These are phyloP conservation scores for Crepidotus sp. DNA, from an alignment of 1,284 basidiomycete species.

Conservation along the genomic window DNA sequence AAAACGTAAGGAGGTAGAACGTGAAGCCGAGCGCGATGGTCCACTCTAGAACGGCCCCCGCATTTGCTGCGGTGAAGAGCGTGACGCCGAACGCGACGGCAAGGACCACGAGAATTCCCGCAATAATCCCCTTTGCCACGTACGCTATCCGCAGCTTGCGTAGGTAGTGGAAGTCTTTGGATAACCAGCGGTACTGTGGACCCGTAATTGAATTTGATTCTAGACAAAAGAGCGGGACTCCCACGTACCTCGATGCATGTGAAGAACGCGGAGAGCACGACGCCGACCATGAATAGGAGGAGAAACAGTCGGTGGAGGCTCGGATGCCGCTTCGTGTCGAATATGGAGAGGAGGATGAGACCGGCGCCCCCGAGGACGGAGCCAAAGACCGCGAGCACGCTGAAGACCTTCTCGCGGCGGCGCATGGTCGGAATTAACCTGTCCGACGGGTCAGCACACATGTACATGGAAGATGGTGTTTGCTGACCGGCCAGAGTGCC, in stretches of 20 bases:
- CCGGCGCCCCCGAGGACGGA: conserved; percentile 50
- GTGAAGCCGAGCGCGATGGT: conserved; percentile 62
- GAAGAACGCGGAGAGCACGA: conserved; percentile 61
- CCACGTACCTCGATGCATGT: conserved; percentile 55
- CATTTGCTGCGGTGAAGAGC: conserved; percentile 36
- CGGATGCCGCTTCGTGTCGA: conserved; percentile 51
- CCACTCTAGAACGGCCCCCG: conserved; percentile 64
- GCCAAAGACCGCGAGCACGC: conserved; percentile 47
- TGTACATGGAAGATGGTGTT: not conserved
- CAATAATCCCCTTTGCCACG: conserved; percentile 51
- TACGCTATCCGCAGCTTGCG: conserved; percentile 49
- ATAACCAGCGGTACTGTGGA: conserved; percentile 62
- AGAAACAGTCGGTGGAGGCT: conserved; percentile 50
- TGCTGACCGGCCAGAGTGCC: conserved; percentile 50
- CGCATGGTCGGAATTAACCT: conserved; percentile 54
- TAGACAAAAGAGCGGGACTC: no score
- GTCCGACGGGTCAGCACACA: not conserved
- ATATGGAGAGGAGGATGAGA: conserved; percentile 53
- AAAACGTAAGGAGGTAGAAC: conserved; percentile 61
- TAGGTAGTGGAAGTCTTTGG: conserved; percentile 41
- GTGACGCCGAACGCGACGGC: conserved; percentile 54
- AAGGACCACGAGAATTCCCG: conserved; percentile 44
- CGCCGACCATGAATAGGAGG: conserved; percentile 54
- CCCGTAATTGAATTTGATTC: no score
- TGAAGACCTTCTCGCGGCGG: conserved; percentile 44